These are phyloP conservation scores for Paspalum vaginatum DNA, from an alignment of 176 grass and related monocot genomes.

Conservation along the genomic window DNA sequence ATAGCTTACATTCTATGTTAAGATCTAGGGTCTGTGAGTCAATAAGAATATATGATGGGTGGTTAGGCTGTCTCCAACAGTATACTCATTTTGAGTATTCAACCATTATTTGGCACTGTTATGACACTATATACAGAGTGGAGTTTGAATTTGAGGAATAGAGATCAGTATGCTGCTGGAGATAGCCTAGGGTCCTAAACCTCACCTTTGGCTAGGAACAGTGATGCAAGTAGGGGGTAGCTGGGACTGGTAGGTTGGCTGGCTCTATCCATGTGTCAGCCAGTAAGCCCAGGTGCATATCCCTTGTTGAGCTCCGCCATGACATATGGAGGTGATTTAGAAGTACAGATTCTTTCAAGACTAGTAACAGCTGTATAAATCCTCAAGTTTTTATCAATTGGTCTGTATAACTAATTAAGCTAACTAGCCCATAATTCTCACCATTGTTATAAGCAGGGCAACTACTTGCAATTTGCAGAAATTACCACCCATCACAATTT, in stretches of 20 bases:
- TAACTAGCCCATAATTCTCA: background rate
- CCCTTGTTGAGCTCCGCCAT: background rate
- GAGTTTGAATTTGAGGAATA: no score
- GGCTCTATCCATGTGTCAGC: background rate
- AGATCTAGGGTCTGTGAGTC: background rate
- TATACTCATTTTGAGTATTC: no score
- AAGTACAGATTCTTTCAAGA: background rate
- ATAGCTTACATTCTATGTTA: slow-evolving; percentile 2
- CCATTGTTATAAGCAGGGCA: background rate
- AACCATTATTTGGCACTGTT: no score
- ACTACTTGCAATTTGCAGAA: slow-evolving; percentile 8
- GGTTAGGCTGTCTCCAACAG: no score
- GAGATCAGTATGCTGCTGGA: no score
- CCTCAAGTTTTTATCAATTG: background rate
- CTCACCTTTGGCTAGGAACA: background rate
- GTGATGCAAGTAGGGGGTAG: background rate
- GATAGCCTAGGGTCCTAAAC: no score
- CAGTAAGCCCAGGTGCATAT: background rate
- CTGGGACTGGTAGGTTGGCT: background rate
- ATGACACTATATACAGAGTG: no score
- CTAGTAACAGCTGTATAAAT: background rate
- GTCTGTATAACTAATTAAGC: slow-evolving; percentile 15
- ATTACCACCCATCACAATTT: slow-evolving; percentile 9
- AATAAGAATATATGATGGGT: background rate
- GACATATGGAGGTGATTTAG: background rate